Conservation (phyloP, 345 rosid species). For the Citrus inodora region DNA sequence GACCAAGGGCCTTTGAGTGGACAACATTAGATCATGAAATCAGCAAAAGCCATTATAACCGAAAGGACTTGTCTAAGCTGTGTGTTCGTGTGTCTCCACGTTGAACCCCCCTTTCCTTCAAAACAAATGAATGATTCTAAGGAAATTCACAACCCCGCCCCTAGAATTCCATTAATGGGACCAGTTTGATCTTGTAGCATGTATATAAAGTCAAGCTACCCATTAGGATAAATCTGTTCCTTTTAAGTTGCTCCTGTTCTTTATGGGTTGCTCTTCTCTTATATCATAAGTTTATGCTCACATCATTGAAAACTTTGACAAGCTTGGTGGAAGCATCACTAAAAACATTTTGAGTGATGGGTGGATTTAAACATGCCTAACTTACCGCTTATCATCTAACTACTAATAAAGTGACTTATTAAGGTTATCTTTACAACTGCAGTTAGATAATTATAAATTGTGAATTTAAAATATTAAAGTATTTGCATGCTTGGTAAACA, state of each 20-base stretch:
- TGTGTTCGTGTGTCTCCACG: neutral
- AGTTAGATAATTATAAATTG: too few relatives aligned
- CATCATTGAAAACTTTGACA: neutral
- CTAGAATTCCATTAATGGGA: neutral
- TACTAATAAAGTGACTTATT: too few relatives aligned
- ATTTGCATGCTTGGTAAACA: too few relatives aligned
- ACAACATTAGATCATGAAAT: neutral
- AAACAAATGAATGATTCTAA: neutral
- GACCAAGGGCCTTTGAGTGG: neutral
- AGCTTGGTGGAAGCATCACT: neutral
- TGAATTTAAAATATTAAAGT: too few relatives aligned
- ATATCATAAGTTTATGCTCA: neutral
- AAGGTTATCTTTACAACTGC: too few relatives aligned
- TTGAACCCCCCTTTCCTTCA: neutral
- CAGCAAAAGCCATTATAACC: neutral
- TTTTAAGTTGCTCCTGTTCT: neutral
- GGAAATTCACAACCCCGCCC: neutral
- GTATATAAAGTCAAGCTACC: neutral
- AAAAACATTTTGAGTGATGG: neutral
- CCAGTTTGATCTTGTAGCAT: neutral
- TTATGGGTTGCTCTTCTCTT: neutral
- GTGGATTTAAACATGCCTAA: neutral
- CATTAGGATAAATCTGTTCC: neutral
- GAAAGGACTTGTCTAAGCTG: neutral
- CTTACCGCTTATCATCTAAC: too few relatives aligned